A percentile compares a stretch with the other conserved stretches of the same genome.
phyloP scores from a whole-genome alignment of 2,329 filamentous ascomycete species.

The Teratosphaeria viscida region DNA sequence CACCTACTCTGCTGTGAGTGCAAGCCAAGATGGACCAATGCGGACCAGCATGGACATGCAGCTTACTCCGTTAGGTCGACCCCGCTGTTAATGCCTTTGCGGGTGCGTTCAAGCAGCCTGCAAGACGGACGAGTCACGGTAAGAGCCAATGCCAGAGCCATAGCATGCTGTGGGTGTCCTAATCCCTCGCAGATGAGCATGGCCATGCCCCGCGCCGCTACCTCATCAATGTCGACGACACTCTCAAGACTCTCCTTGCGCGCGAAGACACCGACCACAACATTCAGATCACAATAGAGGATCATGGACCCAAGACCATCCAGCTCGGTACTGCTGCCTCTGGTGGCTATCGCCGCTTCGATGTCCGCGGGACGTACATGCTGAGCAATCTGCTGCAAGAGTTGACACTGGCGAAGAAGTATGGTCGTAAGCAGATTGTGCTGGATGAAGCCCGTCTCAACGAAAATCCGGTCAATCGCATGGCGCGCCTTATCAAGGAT shows the following conservation, averaged over 20 bases:
- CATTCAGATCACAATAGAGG: slow-evolving; percentile 96
- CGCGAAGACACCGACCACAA: slow-evolving; percentile 92
- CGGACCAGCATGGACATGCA: slow-evolving; percentile 4
- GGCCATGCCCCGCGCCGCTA: slow-evolving; percentile 64
- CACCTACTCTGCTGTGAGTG: slow-evolving; percentile 47
- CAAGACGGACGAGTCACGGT: slow-evolving; percentile 24
- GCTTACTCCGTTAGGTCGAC: slow-evolving; percentile 13
- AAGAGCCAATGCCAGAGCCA: background rate
- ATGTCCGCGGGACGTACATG: slow-evolving; percentile 94
- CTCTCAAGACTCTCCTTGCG: slow-evolving; percentile 64
- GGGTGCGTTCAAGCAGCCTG: slow-evolving; percentile 11
- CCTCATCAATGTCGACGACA: slow-evolving; percentile 75
- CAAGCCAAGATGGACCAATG: background rate
- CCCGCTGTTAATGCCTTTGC: slow-evolving; percentile 9
- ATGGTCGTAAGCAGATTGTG: slow-evolving; percentile 78
- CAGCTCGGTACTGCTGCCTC: slow-evolving; percentile 77
- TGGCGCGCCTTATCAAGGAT: slow-evolving; percentile 75
- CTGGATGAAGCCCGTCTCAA: slow-evolving; percentile 85
- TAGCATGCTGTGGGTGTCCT: slow-evolving; percentile 1
- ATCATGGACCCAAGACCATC: slow-evolving; percentile 84
- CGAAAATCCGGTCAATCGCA: slow-evolving; percentile 85
- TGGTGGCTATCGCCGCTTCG: slow-evolving; percentile 75
- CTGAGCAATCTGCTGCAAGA: slow-evolving; percentile 94
- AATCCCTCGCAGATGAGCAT: slow-evolving; percentile 50
- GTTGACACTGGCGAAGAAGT: slow-evolving; percentile 82